Conservation (phyloP, 2,329 filamentous ascomycete genomes). For the Teratosphaeria gauchensis region DNA sequence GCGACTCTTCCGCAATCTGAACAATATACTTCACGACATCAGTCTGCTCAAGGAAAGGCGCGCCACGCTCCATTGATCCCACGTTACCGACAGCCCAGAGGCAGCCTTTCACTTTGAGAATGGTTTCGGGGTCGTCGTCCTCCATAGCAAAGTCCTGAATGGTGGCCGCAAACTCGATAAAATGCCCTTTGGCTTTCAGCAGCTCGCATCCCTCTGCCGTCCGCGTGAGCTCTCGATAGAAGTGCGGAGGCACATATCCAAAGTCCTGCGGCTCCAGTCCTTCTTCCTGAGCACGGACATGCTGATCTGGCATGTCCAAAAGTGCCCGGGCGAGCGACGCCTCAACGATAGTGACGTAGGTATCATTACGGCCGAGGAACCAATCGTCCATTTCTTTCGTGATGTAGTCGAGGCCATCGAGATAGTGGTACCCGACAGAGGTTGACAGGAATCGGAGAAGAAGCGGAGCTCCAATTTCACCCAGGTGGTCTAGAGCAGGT, state of each 20-base stretch:
- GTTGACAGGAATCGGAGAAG: conserved; percentile 89
- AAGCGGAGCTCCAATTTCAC: conserved; percentile 90
- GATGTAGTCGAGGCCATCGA: conserved; percentile 95
- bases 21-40: conserved; percentile 84
- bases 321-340: conserved; percentile 88
- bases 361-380: conserved; percentile 94
- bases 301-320: conserved; percentile 48
- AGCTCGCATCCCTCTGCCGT: conserved; percentile 88
- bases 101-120: conserved; percentile 92
- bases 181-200: conserved; percentile 86
- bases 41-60: conserved; percentile 81
- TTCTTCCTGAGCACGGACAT: conserved; percentile 30
- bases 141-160: conserved; percentile 83
- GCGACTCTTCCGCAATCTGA: conserved; percentile 74
- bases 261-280: conserved; percentile 40
- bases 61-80: conserved; percentile 93
- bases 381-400: conserved; percentile 99
- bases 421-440: conserved; percentile 93
- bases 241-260: conserved; percentile 78
- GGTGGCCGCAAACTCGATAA: conserved; percentile 81
- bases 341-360: conserved; percentile 89
- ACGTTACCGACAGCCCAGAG: conserved; percentile 98
- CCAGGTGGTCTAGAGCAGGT: conserved; percentile 86
- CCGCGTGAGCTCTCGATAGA: conserved; percentile 88
- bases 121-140: conserved; percentile 70